A percentile compares a stretch with the other conserved stretches of the same genome.
These are phyloP conservation scores for Piper betle DNA, from an alignment of 164 flowering plant genomes.

Conservation along the genomic window DNA sequence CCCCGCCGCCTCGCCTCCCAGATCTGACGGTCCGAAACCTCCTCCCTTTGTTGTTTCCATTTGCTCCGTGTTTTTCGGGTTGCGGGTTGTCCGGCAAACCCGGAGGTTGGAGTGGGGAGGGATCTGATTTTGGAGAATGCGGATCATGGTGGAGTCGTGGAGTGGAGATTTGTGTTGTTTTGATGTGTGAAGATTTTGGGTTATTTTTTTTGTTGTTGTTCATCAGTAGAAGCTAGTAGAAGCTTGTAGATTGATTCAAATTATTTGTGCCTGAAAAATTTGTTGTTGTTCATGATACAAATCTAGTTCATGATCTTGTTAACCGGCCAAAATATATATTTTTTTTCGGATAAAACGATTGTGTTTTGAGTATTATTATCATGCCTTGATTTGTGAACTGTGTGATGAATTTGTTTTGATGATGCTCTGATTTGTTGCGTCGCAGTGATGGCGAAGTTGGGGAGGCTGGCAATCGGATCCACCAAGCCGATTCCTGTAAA, in stretches of 20 bases:
- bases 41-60: not conserved
- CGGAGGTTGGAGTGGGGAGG: not conserved
- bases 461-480: slow-evolving; percentile 64
- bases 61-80: not conserved
- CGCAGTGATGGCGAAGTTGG: slow-evolving; percentile 31
- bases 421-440: not conserved
- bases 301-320: not conserved
- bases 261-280: not conserved
- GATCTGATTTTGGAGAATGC: not conserved
- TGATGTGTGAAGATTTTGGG: too few species aligned
- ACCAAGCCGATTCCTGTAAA: slow-evolving; percentile 19
- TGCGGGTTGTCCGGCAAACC: not conserved
- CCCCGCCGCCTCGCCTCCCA: slow-evolving; percentile 43
- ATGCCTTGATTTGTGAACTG: too few species aligned
- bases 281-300: not conserved
- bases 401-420: not conserved
- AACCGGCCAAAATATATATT: not conserved
- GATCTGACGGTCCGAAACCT: slow-evolving; percentile 40
- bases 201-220: not conserved
- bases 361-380: too few species aligned
- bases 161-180: too few species aligned
- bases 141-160: not conserved
- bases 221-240: not conserved
- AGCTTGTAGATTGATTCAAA: not conserved
- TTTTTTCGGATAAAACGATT: too few species aligned